phyloP scores from a whole-genome alignment of 176 grass and related monocot species.

The Carex scoparia region DNA sequence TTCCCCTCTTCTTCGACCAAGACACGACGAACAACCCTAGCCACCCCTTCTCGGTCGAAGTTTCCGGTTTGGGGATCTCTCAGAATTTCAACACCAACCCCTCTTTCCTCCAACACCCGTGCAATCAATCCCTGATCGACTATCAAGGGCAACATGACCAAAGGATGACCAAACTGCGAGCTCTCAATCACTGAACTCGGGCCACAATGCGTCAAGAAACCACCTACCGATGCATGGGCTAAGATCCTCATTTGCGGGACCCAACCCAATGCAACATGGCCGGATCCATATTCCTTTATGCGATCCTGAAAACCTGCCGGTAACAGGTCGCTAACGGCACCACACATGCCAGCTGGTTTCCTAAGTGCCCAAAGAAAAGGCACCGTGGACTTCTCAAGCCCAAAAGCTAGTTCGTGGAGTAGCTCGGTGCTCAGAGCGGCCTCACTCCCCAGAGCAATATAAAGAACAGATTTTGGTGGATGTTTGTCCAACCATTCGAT shows the following conservation, averaged over 20 bases:
- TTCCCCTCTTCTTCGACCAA: conserved; percentile 33
- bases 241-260: conserved; percentile 38
- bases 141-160: conserved; percentile 35
- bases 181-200: conserved; percentile 38
- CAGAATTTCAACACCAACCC: conserved; percentile 22
- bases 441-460: conserved; percentile 38
- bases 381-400: conserved; percentile 25
- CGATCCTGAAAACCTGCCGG: conserved; percentile 27
- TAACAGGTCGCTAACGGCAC: not conserved
- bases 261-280: conserved; percentile 26
- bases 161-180: conserved; percentile 29
- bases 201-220: conserved; percentile 40
- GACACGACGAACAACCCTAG: conserved; percentile 17
- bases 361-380: conserved; percentile 45
- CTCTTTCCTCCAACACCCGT: not conserved
- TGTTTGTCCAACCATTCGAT: conserved; percentile 32
- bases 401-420: conserved; percentile 19
- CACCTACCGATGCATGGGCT: conserved; percentile 27
- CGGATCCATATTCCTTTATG: not conserved
- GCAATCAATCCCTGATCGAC: conserved; percentile 30
- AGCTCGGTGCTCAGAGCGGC: conserved; percentile 4
- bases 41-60: conserved; percentile 21
- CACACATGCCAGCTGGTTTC: not conserved
- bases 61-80: conserved; percentile 16
- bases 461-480: conserved; percentile 18